These are phyloP conservation scores for Hypericum androsaemum DNA, from an alignment of 345 rosid genomes.

Conservation along the genomic window DNA sequence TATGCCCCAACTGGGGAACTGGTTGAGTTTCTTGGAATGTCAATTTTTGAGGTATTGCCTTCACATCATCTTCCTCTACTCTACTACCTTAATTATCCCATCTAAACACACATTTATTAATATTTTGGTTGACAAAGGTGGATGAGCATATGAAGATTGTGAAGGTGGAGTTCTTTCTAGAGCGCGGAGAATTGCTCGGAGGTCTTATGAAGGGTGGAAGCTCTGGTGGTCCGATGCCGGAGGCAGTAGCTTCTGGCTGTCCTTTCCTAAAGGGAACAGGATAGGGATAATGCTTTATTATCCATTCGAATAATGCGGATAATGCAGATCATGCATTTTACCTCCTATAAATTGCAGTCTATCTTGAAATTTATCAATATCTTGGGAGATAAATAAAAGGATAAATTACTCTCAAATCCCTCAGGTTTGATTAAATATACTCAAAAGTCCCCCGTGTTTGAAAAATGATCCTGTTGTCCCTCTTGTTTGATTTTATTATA, in stretches of 20 bases:
- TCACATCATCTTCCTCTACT: not conserved
- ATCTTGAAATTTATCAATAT: too few relatives aligned
- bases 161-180: constrained; percentile 44
- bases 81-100: not conserved
- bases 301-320: too few relatives aligned
- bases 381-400: too few relatives aligned
- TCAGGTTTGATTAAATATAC: too few relatives aligned
- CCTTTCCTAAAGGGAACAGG: constrained; percentile 38
- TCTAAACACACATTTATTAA: not conserved
- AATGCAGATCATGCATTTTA: too few relatives aligned
- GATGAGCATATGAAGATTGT: constrained; percentile 40
- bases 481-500: too few relatives aligned
- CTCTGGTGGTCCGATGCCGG: not conserved
- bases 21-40: constrained; percentile 32
- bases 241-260: constrained; percentile 26
- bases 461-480: too few relatives aligned
- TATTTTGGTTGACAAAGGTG: constrained; percentile 15
- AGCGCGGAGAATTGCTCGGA: constrained; percentile 50
- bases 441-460: too few relatives aligned
- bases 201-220: constrained; percentile 36
- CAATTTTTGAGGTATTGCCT: constrained; percentile 24
- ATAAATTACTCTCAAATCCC: too few relatives aligned
- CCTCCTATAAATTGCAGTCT: too few relatives aligned
- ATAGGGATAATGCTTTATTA: not conserved
- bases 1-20: constrained; percentile 46